Evolutionary conservation across 2,329 filamentous ascomycete species (phyloP).

Genomic region (Akanthomyces lecanii): DNA sequence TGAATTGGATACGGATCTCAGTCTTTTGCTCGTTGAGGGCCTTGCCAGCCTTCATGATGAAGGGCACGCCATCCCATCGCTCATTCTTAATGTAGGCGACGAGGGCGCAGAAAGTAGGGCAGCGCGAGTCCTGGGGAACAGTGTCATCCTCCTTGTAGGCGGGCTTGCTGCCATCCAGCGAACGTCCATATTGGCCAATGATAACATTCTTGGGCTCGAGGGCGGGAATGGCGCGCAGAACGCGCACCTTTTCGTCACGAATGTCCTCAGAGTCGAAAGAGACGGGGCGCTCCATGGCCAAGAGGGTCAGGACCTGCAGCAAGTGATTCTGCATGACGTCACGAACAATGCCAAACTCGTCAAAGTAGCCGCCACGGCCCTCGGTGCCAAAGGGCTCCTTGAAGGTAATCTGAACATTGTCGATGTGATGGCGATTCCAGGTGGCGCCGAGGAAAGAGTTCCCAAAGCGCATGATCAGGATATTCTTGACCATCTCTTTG

Average conservation of each 20-base stretch:
- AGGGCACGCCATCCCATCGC: slow-evolving; percentile 97
- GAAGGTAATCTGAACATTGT: slow-evolving; percentile 98
- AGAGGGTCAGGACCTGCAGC: slow-evolving; percentile 89
- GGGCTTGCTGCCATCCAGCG: slow-evolving; percentile 91
- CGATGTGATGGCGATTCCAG: slow-evolving; percentile 99
- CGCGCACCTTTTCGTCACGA: slow-evolving; percentile 96
- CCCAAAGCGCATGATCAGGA: slow-evolving; percentile 93
- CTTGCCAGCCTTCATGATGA: slow-evolving; percentile 99
- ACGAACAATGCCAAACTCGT: slow-evolving; percentile 98
- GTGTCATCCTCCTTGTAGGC: slow-evolving; percentile 99
- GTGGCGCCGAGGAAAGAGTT: slow-evolving; percentile 98
- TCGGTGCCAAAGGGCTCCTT: slow-evolving; percentile 99
- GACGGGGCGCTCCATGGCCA: slow-evolving; percentile 97
- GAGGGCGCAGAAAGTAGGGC: slow-evolving; percentile 96
- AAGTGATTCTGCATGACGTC: slow-evolving; percentile 99
- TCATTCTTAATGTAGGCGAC: slow-evolving; percentile 99
- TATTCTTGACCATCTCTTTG: slow-evolving; percentile 99
- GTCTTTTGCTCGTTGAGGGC: slow-evolving; percentile 99
- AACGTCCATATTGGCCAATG: slow-evolving; percentile 97
- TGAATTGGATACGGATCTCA: slow-evolving; percentile 98
- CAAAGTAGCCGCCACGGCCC: slow-evolving; percentile 96
- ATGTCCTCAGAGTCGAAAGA: slow-evolving; percentile 98
- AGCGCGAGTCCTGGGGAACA: slow-evolving; percentile 93
- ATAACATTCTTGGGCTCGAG: slow-evolving; percentile 99
- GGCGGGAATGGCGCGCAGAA: slow-evolving; percentile 84